phyloP scores from a whole-genome alignment of 192 early-diverging fungal species.

The Coemansia brasiliensis region DNA sequence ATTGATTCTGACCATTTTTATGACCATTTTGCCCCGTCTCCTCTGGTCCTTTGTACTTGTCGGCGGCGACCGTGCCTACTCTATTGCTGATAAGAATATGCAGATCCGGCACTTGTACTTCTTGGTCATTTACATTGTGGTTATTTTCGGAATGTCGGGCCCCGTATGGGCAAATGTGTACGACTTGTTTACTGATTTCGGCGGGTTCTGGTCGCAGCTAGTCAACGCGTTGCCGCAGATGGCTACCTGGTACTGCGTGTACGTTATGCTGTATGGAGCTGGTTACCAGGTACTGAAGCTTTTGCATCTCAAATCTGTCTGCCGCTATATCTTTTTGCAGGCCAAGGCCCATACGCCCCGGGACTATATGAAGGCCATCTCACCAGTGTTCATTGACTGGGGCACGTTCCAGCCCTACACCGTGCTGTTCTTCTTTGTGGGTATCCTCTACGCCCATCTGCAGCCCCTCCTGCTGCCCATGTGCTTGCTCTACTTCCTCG shows the following conservation, averaged over 20 bases:
- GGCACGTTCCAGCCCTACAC: constrained; percentile 68
- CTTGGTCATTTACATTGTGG: constrained; percentile 70
- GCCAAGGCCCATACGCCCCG: constrained; percentile 63
- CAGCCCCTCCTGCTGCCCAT: constrained; percentile 70
- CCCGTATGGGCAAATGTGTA: constrained; percentile 63
- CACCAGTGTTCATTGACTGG: constrained; percentile 69
- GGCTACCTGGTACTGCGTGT: constrained; percentile 77
- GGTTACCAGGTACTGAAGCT: constrained; percentile 67
- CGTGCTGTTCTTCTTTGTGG: constrained; percentile 71
- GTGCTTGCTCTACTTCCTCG: constrained; percentile 63
- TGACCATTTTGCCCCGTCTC: constrained; percentile 68
- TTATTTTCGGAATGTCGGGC: constrained; percentile 70
- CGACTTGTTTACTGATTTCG: constrained; percentile 67
- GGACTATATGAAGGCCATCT: constrained; percentile 69
- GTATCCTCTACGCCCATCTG: constrained; percentile 74
- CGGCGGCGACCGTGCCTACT: constrained; percentile 47
- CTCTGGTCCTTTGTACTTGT: constrained; percentile 53
- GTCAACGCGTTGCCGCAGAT: constrained; percentile 67
- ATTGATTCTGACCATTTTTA: constrained; percentile 68
- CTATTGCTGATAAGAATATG: constrained; percentile 48
- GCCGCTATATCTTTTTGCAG: constrained; percentile 50
- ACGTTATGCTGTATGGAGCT: constrained; percentile 71
- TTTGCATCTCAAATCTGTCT: constrained; percentile 62
- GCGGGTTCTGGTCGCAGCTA: constrained; percentile 60
- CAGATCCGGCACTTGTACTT: constrained; percentile 69